Conservation (phyloP, 208 protist genomes). For the Strigomonas oncopelti region DNA sequence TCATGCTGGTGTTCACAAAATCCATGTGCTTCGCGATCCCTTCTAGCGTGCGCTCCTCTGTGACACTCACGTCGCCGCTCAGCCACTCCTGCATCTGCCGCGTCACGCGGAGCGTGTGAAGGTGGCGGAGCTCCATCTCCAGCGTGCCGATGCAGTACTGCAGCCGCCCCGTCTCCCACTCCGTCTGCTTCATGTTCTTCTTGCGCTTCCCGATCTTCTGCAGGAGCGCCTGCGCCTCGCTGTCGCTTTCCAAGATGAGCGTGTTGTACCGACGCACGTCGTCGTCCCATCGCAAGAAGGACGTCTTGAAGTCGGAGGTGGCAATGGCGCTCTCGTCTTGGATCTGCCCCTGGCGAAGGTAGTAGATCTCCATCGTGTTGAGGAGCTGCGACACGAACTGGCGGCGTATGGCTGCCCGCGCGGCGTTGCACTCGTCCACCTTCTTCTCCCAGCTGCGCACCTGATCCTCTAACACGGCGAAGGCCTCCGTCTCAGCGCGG, state of each 20-base stretch:
- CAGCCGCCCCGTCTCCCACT: conserved; percentile 75
- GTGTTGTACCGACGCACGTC: conserved; percentile 80
- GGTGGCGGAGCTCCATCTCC: conserved; percentile 85
- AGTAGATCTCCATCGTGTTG: conserved; percentile 72
- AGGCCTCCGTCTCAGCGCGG: conserved; percentile 18
- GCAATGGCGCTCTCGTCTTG: conserved; percentile 86
- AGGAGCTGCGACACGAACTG: conserved; percentile 35
- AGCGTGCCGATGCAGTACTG: conserved; percentile 71
- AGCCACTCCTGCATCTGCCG: conserved; percentile 93
- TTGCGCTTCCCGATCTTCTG: conserved; percentile 71
- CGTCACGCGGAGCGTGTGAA: conserved; percentile 93
- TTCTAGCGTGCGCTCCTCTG: conserved; percentile 60
- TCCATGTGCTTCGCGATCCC: conserved; percentile 75
- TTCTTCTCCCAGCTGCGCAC: conserved; percentile 14
- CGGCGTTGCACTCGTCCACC: conserved; percentile 24
- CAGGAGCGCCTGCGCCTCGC: conserved; percentile 71
- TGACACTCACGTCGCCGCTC: conserved; percentile 60
- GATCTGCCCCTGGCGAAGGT: conserved; percentile 89
- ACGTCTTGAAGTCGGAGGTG: conserved; percentile 74
- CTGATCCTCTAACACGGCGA: conserved; percentile 26
- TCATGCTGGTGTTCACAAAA: conserved; percentile 65
- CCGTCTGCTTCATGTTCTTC: conserved; percentile 72
- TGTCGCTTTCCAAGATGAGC: conserved; percentile 72
- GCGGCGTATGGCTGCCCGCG: conserved; percentile 19
- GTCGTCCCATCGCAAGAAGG: conserved; percentile 64